These are phyloP conservation scores for Mesembryanthemum crystallinum DNA, from an alignment of 148 eudicot genomes.

Conservation along the genomic window DNA sequence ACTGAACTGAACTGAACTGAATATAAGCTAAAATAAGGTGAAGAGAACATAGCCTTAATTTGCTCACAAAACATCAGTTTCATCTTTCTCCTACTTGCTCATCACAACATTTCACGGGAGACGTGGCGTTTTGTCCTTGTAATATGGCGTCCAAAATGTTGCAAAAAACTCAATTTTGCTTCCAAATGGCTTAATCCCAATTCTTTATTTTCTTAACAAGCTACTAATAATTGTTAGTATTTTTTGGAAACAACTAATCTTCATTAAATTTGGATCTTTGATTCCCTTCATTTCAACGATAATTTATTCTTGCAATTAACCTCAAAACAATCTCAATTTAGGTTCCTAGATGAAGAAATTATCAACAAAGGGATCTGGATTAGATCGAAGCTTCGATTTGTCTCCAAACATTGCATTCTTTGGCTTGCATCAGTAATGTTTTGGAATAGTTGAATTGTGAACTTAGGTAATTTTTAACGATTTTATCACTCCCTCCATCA, in stretches of 20 bases:
- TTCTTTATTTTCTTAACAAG: neutral
- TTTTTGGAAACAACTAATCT: too few relatives aligned
- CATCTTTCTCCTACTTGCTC: too few relatives aligned
- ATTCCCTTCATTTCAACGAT: neutral
- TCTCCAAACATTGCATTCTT: neutral
- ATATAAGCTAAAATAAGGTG: too few relatives aligned
- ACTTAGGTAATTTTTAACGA: too few relatives aligned
- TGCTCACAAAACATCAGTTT: too few relatives aligned
- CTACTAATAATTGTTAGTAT: neutral
- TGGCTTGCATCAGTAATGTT: neutral
- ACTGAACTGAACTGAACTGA: too few relatives aligned
- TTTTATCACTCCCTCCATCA: too few relatives aligned
- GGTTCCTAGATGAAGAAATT: neutral
- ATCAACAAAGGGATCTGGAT: too few relatives aligned
- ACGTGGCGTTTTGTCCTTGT: too few relatives aligned
- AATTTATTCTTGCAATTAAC: neutral
- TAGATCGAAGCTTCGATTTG: neutral
- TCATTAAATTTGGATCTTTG: too few relatives aligned
- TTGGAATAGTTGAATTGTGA: neutral
- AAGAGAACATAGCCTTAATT: too few relatives aligned
- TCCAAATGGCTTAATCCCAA: neutral
- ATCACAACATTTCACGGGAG: too few relatives aligned
- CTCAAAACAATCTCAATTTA: neutral
- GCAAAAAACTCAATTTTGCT: neutral
- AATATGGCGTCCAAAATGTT: neutral